Percentiles rank a stretch among this genome's conserved stretches.
Evolutionary conservation across 352 stramenopile species (phyloP).

Genomic region (Pythium biforme): DNA sequence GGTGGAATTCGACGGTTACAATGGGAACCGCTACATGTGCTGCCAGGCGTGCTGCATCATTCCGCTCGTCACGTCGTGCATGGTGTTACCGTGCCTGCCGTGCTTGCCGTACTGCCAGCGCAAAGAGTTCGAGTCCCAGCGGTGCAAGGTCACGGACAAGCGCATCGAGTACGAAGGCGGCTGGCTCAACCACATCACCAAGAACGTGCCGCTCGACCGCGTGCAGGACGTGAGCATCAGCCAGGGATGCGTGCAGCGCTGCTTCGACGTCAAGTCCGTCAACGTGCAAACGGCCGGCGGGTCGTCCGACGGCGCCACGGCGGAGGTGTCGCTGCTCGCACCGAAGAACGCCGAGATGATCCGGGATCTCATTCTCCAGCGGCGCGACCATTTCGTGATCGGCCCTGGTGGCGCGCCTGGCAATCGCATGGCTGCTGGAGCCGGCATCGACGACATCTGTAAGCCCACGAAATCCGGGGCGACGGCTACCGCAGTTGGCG

Average conservation of each 20-base stretch:
- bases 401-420: not conserved
- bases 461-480: not conserved
- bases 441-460: conserved; percentile 12
- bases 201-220: conserved; percentile 23
- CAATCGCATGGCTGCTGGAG: conserved; percentile 13
- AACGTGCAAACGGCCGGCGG: conserved; percentile 19
- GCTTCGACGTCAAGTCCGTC: conserved; percentile 14
- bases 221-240: conserved; percentile 25
- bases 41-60: conserved; percentile 14
- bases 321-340: conserved; percentile 15
- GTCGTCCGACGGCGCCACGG: not conserved
- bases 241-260: conserved; percentile 23
- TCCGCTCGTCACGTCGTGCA: conserved; percentile 2
- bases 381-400: conserved; percentile 20
- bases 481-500: not conserved
- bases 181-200: conserved; percentile 23
- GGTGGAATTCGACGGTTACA: conserved; percentile 8
- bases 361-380: conserved; percentile 20
- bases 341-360: conserved; percentile 25
- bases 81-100: conserved; percentile 13
- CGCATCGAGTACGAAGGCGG: conserved; percentile 23
- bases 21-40: conserved; percentile 2
- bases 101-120: conserved; percentile 16
- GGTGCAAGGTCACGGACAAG: conserved; percentile 22
- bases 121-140: conserved; percentile 20